phyloP scores from a whole-genome alignment of 352 stramenopile genomes.

The Globisporangium megalacanthum region DNA sequence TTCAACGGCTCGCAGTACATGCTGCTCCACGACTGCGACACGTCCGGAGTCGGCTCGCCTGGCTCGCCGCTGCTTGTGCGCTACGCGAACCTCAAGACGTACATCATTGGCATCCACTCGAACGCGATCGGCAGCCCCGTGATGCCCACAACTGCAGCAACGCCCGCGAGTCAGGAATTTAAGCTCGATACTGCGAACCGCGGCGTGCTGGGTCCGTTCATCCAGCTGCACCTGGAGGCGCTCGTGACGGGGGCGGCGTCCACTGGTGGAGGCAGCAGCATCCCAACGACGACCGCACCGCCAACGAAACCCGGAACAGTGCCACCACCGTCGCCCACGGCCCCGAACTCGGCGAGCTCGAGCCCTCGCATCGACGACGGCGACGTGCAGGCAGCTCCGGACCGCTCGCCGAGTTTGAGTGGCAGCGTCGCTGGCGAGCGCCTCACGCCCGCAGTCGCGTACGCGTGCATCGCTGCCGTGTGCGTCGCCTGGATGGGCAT shows the following conservation, averaged over 20 bases:
- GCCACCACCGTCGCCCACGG: neutral
- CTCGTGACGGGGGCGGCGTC: constrained; percentile 24
- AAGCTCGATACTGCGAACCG: constrained; percentile 35
- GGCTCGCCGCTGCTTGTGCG: constrained; percentile 57
- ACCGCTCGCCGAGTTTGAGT: neutral
- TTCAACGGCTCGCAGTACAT: constrained; percentile 41
- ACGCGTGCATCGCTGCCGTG: constrained; percentile 52
- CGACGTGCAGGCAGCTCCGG: neutral
- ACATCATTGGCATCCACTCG: constrained; percentile 57
- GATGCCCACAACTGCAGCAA: constrained; percentile 3
- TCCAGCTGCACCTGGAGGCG: constrained; percentile 39
- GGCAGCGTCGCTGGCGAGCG: constrained; percentile 2
- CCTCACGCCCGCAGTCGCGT: constrained; percentile 29
- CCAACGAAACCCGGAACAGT: neutral
- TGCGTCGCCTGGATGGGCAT: constrained; percentile 39
- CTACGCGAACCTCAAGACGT: constrained; percentile 46
- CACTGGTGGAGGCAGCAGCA: neutral
- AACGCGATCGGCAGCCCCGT: constrained; percentile 24
- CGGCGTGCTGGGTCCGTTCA: constrained; percentile 43
- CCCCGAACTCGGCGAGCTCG: neutral
- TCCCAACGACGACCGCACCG: neutral
- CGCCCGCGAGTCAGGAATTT: constrained; percentile 16
- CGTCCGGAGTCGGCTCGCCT: constrained; percentile 30
- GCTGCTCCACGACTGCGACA: constrained; percentile 60
- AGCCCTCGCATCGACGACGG: neutral